These are phyloP conservation scores for Saccharomycopsis hybrid DNA, from an alignment of 1,139 yeast species.

Conservation along the genomic window DNA sequence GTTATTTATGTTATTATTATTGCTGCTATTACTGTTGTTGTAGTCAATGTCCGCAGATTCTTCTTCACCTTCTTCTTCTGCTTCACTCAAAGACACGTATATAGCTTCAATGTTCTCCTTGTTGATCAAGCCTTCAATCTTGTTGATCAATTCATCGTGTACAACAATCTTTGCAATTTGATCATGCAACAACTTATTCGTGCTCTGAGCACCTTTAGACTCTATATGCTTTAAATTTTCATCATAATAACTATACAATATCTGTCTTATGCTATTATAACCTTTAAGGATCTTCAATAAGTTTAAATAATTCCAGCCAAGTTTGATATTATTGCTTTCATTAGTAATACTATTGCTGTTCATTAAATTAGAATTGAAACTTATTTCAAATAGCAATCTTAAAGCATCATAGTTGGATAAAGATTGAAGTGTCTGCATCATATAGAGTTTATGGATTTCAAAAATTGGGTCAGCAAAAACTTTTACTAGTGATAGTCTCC, in stretches of 20 bases:
- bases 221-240: neutral
- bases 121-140: conserved; percentile 23
- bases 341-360: neutral
- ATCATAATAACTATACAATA: neutral
- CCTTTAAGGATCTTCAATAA: conserved; percentile 18
- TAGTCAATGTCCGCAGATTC: conserved; percentile 17
- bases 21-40: neutral
- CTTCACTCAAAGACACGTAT: conserved; percentile 23
- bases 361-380: conserved; percentile 13
- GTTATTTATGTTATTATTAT: neutral
- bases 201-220: no score
- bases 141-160: conserved; percentile 21
- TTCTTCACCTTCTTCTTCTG: conserved; percentile 24
- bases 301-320: conserved; percentile 16
- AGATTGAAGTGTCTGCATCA: conserved; percentile 32
- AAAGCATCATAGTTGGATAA: conserved; percentile 40
- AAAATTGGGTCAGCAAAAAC: conserved; percentile 39
- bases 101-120: conserved; percentile 24
- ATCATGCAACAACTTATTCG: neutral
- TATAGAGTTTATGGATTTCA: conserved; percentile 25
- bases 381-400: conserved; percentile 41
- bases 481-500: conserved; percentile 58
- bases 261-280: conserved; percentile 20
- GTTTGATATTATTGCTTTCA: conserved; percentile 9
- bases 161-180: conserved; percentile 7